Conservation (phyloP, 2,329 filamentous ascomycete species). For the Cladosporium sp. region DNA sequence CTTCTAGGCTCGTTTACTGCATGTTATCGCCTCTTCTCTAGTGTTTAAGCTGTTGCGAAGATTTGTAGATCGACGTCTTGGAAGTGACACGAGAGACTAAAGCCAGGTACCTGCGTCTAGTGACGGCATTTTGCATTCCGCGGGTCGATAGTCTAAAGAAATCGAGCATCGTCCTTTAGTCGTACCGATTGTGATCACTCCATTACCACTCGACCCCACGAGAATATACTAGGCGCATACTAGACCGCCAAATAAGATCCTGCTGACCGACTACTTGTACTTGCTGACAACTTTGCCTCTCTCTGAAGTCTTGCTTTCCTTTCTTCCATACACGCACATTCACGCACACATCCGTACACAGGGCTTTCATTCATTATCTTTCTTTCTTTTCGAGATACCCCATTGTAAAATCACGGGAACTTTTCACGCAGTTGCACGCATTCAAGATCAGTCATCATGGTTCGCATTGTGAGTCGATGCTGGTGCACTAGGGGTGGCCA, state of each 20-base stretch:
- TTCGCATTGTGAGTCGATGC: slow-evolving; percentile 11
- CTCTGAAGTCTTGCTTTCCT: background rate
- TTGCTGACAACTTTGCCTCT: background rate
- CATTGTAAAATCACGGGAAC: background rate
- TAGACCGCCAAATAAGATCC: background rate
- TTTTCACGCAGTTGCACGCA: background rate
- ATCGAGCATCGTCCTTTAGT: slow-evolving; percentile 3
- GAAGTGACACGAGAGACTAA: background rate
- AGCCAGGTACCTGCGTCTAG: background rate
- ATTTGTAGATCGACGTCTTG: background rate
- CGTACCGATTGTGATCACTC: background rate
- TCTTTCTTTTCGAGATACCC: background rate
- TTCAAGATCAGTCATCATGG: background rate
- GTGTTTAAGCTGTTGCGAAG: background rate
- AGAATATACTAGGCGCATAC: slow-evolving; percentile 3
- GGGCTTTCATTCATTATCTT: background rate
- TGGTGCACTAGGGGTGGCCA: background rate
- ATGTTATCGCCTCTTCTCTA: background rate
- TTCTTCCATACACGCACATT: background rate
- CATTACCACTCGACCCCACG: slow-evolving; percentile 11
- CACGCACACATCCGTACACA: background rate
- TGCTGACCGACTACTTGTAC: background rate
- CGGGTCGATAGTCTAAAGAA: background rate
- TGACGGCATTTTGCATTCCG: slow-evolving; percentile 7
- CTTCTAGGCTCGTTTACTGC: background rate